These are phyloP conservation scores for Nigrospora osmanthi DNA, from an alignment of 2,329 filamentous ascomycete genomes.

Conservation along the genomic window DNA sequence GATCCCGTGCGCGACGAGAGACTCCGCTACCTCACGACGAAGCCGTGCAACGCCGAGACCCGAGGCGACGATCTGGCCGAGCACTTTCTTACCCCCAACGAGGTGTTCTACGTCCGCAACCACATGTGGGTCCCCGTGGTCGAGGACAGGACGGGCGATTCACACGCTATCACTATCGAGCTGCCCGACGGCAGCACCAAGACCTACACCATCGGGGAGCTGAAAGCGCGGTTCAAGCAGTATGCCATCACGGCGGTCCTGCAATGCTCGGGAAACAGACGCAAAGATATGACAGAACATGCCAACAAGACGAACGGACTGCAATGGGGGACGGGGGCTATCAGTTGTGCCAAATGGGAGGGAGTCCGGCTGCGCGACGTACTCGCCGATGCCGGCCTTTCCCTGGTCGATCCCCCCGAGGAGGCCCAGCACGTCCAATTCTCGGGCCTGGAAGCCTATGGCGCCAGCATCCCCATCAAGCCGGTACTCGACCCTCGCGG, in stretches of 20 bases:
- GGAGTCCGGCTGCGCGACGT: constrained; percentile 37
- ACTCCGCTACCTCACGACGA: constrained; percentile 29
- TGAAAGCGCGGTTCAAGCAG: constrained; percentile 33
- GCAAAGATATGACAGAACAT: constrained; percentile 33
- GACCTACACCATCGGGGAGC: constrained; percentile 30
- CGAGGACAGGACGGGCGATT: constrained; percentile 19
- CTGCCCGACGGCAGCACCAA: constrained; percentile 31
- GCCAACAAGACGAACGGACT: constrained; percentile 35
- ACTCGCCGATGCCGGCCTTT: constrained; percentile 29
- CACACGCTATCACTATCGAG: constrained; percentile 31
- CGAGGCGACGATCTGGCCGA: constrained; percentile 28
- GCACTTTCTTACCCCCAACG: constrained; percentile 34
- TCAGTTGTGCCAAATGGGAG: constrained; percentile 36
- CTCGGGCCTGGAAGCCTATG: constrained; percentile 51
- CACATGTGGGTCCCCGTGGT: constrained; percentile 38
- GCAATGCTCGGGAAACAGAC: constrained; percentile 40
- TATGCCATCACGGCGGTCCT: constrained; percentile 34
- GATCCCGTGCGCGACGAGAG: constrained; percentile 33
- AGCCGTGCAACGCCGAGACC: constrained; percentile 43
- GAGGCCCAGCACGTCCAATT: constrained; percentile 32
- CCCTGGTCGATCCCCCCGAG: constrained; percentile 16
- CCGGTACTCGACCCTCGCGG: constrained; percentile 50
- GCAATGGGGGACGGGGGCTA: constrained; percentile 38
- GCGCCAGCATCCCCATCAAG: constrained; percentile 51
- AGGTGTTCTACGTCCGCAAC: constrained; percentile 38